Evolutionary conservation across 805 yeast species (phyloP).

Genomic region (Candida ficus): DNA sequence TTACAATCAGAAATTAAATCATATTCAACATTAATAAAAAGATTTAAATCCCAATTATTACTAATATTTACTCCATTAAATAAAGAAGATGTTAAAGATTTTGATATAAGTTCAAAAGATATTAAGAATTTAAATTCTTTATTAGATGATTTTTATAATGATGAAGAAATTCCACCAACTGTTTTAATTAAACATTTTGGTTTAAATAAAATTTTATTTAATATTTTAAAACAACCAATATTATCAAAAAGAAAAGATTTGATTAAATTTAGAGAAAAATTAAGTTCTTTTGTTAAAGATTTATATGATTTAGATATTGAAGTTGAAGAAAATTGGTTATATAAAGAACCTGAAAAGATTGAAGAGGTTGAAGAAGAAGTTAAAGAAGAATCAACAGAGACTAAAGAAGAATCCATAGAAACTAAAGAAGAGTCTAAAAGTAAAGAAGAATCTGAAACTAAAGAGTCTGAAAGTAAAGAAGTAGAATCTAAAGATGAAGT

Average conservation of each 20-base stretch:
- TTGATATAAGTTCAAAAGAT: constrained; percentile 5
- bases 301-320: constrained; percentile 26
- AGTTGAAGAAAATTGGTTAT: constrained; percentile 27
- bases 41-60: constrained; percentile 27
- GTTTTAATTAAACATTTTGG: constrained; percentile 29
- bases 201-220: constrained; percentile 28
- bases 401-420: not conserved
- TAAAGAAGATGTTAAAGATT: constrained; percentile 11
- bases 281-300: constrained; percentile 14
- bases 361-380: constrained; percentile 1
- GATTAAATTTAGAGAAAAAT: constrained; percentile 13
- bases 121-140: constrained; percentile 19
- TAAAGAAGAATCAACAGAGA: not conserved
- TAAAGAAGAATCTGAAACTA: not conserved
- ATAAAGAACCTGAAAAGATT: constrained; percentile 11
- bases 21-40: constrained; percentile 19
- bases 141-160: constrained; percentile 20
- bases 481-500: too few species aligned
- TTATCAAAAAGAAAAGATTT: constrained; percentile 10
- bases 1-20: constrained; percentile 13
- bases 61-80: constrained; percentile 10
- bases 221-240: constrained; percentile 34
- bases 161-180: constrained; percentile 21
- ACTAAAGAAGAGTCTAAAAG: constrained; percentile 14
- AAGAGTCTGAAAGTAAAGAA: too few species aligned